Evolutionary conservation across 495 filamentous ascomycete genomes (phyloP), one percentile per base, ranked within the genome.

Genomic region (Achaetomiella virescens): DNA sequence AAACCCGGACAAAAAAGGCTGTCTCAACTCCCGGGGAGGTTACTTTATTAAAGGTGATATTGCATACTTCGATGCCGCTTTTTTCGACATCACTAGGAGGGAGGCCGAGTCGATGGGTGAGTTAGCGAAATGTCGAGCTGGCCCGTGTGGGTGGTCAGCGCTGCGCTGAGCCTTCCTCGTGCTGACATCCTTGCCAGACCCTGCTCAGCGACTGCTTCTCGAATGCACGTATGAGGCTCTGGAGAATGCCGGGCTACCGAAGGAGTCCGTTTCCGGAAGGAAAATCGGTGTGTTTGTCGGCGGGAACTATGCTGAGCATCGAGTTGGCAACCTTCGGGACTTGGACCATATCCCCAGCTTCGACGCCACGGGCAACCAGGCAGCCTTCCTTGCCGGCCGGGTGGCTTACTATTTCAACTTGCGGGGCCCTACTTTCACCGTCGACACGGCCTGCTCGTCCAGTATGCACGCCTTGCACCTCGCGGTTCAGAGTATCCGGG

Each of bases 391-490:
- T 1, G 72, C 78, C 8, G 82, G 83, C 47, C 79, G 90, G 7
- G 64, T 82, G 15, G 71, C 78, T 0, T 75, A 81, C 31, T 80
- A 74, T 54, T 79, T 78, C 58, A 74, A 81, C 61, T 67, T 79
- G 49, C 69, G 73, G 11, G 79, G 82, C 4, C 73, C 75, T 7
- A 67, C 84, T 35, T 84, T 86, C 64, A 90, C 84, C 40, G 77
- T 93, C 25, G 90, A 95, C 66, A 93, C 90, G 2, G 90, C 90
- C 9, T 95, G 90, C 66, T 93, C 89, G 11, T 90, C 86, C 9
- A 89, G 85, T 45, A 61, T 81, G 61, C 69, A 76, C 51, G 76
- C 75, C 1, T 41, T 80, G 11, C 77, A 93, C 56, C 72, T 89
- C n/a, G 90, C 90, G 18, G 90, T 89, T 61, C 90, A 88, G 56